Evolutionary conservation across 495 filamentous ascomycete genomes (phyloP), one percentile per base, ranked within the genome.

Genomic region (Tuber borchii): DNA sequence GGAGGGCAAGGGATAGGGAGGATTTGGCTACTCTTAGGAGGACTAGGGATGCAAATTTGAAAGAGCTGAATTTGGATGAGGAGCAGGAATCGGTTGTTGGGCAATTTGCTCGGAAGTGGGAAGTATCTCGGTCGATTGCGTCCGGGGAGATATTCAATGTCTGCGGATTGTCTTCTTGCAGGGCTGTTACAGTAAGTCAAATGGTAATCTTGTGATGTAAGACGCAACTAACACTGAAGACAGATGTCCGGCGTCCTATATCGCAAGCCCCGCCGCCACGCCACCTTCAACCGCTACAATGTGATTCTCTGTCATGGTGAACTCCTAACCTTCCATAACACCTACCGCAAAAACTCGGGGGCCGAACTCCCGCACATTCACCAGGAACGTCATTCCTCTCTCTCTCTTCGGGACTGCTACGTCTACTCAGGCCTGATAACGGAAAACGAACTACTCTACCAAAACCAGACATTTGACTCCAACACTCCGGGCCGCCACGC

Each of bases 61-160:
- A 87, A n/a, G 82, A 87, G 22, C 84, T 93, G 51, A 87, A 88
- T 69, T 90, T 93, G 71, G 91, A 93, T 77, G 91, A 93, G 79
- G 88, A 91, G 75, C 86, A 88, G 80, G 91, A 93, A 82, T 90
- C 91, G 2, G 83, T 87, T 45, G 82, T 93, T 31, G 91, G 91
- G 17, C 90, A 91, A 78, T 91, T 89, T 79, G 91, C 89, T 0
- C 83, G 85, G 69, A 93, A 93, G 76, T 93, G 91, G 91, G 91
- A 93, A 81, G 90, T 93, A 42, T 89, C 86, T 40, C 86, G 89
- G 75, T 88, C 90, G 2, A 86, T 87, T 74, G 90, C 91, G 34
- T 91, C 88, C 5, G 87, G 90, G 19, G 85, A 89, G 61, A 81
- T 93, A 31, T 92, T 92, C 83, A 90, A 93, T 78, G 87, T 92